Percentiles rank a stretch among this genome's conserved stretches.
phyloP scores from a whole-genome alignment of 768 basidiomycete genomes.

The Pulveroboletus sp. region DNA sequence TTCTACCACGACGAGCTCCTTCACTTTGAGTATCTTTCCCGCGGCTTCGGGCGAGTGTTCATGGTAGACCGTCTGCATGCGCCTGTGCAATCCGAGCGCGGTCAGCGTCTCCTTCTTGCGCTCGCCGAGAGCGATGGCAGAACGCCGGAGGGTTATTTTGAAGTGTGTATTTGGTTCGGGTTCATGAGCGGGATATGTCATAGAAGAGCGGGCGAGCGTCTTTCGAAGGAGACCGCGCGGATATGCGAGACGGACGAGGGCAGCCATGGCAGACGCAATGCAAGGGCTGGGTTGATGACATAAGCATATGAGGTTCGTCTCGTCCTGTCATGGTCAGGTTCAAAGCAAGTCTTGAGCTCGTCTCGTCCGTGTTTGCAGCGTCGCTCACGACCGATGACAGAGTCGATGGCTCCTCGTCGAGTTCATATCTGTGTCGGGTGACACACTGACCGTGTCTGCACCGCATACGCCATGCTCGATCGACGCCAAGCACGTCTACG shows the following conservation, averaged over 20 bases:
- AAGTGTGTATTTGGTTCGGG: conserved; percentile 58
- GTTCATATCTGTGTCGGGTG: conserved; percentile 49
- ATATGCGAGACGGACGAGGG: conserved; percentile 3
- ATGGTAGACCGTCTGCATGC: conserved; percentile 83
- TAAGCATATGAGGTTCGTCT: conserved; percentile 3
- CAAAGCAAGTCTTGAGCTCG: conserved; percentile 40
- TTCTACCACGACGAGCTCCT: conserved; percentile 85
- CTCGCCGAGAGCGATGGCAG: conserved; percentile 76
- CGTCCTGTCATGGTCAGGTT: conserved; percentile 55
- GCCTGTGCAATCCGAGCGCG: conserved; percentile 78
- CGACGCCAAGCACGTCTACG: conserved; percentile 63
- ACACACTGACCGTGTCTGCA: conserved; percentile 6
- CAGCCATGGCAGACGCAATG: conserved; percentile 11
- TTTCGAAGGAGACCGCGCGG: conserved; percentile 9
- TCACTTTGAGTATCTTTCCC: conserved; percentile 82
- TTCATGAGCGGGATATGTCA: neutral
- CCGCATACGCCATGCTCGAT: conserved; percentile 26
- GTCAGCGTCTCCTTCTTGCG: conserved; percentile 67
- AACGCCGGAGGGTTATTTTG: conserved; percentile 85
- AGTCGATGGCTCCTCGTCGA: conserved; percentile 89
- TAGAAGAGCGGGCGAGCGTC: conserved; percentile 8
- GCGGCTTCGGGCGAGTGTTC: conserved; percentile 67
- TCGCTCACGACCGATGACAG: conserved; percentile 32
- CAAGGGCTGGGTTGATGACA: too few relatives aligned
- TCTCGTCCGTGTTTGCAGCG: neutral